Evolutionary conservation across 352 stramenopile genomes (phyloP), one percentile per base, ranked within the genome.

Genomic region (Globisporangium irregulare): DNA sequence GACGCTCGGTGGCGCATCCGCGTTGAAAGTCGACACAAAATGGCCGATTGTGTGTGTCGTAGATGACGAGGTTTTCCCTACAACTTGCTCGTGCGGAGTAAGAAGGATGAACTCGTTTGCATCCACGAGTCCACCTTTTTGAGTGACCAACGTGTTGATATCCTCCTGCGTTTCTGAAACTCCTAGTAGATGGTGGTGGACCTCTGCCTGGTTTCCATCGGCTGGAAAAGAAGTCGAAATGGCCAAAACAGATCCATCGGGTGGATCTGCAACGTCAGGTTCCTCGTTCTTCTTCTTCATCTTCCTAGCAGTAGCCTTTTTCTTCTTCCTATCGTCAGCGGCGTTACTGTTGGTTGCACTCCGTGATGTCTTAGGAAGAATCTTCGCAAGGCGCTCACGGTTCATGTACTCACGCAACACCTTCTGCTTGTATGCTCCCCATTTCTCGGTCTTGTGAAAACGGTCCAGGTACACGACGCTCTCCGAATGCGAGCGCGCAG

Each of bases 401-500:
- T 92, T 84, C 5, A 87, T 18, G 62, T 89, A 66, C 4, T 84
- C 69, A 22, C 60, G 43, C 3, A 90, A 58, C 8, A 90, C 63
- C 20, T 83, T 79, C 15, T 79, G 64, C 61, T 90, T 90, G 66
- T 84, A 88, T 0, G 54, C 43, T n/a, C 82, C 67, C 85, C 85
- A 93, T 56, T 91, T 90, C 20, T 79, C 64, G 0, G 80, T 86
- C 66, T 93, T 93, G 73, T 87, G 77, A 27, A 86, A 85, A 0
- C 82, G 81, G 68, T 93, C 85, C 24, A 90, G 57, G 66, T 90
- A 88, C 24, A 91, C 80, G 57, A 93, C 74, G 22, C 68, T 81
- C 43, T 86, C 74, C 0, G 73, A 75, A 38, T 81, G 79, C 20
- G 66, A 73, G 7, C 86, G 76, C 4, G 75, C 79, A 0, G 80